Base-by-base conservation (phyloP, 169 alveolate genomes). In the Neospora caninum region DNA sequence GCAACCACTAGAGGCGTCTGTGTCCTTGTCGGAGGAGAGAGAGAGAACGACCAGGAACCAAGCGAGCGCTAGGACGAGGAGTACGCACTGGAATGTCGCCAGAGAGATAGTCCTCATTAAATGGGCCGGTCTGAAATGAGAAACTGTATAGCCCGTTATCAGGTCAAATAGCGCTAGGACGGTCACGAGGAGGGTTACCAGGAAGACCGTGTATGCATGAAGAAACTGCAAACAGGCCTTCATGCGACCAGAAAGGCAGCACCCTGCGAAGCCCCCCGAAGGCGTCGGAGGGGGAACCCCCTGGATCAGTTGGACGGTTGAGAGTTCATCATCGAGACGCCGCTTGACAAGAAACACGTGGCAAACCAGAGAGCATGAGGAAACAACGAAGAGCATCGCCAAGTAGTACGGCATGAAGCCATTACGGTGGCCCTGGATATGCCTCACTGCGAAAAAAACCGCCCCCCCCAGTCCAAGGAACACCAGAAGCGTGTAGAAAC, bases 101-200 rank as follows among this genome's bases (percentile, higher is more conserved):
- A 82, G 64, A 0, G 67, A 25, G 42, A 43, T 43, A 1, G 64
- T 42, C 31, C 86, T 78, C 36, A 36, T 27, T 4, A 43, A 20
- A 67, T 41, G 89, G 67, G 89, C 67, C 16, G 89, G 89, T 27
- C 89, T 38, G 64, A 82, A 82, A 82, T 82, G 89, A 27, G 89
- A 82, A 42, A 42, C 39, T 82, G 89, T 82, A 34, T 82, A 82
- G n/a, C 89, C 89, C 13, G 89, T 82, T 29, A 13, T 9, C 10
- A 82, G 67, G 89, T 82, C 89, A 31, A 82, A 82, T 6, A 82
- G 64, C 39, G 25, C 64, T 6, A 82, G 69, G n/a, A 41, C 69
- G 64, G 29, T 25, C 27, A 82, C 64, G 64, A 82, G 39, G 34
- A 82, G 89, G 38, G 67, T 16, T 16, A 29, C 58, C 38, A 82